Conservation (phyloP, 148 eudicot species). For the Silene latifolia region DNA sequence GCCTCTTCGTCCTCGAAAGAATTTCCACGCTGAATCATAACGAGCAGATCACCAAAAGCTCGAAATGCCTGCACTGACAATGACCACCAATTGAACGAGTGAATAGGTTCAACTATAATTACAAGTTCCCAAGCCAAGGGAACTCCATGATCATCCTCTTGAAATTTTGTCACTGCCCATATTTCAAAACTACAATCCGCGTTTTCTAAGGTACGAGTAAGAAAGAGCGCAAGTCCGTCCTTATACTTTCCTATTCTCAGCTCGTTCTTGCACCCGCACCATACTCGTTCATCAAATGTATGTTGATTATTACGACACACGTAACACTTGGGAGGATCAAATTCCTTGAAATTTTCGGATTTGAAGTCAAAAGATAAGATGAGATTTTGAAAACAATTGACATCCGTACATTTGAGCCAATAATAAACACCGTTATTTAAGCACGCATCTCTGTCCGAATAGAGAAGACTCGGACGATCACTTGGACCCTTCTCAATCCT, state of each 20-base stretch:
- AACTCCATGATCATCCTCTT: not conserved
- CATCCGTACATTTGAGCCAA: not conserved
- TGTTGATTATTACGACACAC: not conserved
- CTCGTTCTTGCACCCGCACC: not conserved
- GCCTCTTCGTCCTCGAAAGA: not conserved
- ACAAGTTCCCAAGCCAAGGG: conserved; percentile 7
- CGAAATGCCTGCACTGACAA: not conserved
- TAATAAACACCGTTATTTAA: conserved; percentile 9
- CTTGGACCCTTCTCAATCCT: not conserved
- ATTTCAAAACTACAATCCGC: not conserved
- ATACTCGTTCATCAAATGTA: not conserved
- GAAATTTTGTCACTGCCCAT: not conserved
- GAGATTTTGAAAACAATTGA: not conserved
- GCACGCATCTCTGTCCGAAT: not conserved
- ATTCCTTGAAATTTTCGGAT: not conserved
- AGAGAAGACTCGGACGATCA: not conserved
- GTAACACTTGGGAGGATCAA: not conserved
- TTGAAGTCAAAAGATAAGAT: not conserved
- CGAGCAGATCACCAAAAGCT: not conserved
- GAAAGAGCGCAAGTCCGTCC: not conserved
- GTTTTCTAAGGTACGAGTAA: not conserved
- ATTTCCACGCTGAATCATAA: not conserved
- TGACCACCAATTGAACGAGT: no score
- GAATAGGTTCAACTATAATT: conserved; percentile 3
- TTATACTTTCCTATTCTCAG: not conserved